Evolutionary conservation across 768 basidiomycete genomes (phyloP).

Genomic region (Termitomyces sp.): DNA sequence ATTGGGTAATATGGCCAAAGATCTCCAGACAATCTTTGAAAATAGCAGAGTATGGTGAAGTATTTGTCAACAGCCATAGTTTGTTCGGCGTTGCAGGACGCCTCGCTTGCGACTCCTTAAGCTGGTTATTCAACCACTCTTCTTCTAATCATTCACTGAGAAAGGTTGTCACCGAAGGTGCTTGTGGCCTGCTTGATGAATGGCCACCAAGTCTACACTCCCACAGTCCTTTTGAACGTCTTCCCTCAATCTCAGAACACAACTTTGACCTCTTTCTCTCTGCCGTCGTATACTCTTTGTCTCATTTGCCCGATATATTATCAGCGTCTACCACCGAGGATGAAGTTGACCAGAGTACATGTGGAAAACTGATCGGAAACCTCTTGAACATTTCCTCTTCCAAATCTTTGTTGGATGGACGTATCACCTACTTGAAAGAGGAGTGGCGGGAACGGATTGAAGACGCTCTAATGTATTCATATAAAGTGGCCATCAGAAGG

Average conservation of each 20-base stretch:
- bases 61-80: not conserved
- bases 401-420: not conserved
- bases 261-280: not conserved
- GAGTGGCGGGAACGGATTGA: not conserved
- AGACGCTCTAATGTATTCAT: not conserved
- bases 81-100: not conserved
- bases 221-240: not conserved
- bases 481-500: not conserved
- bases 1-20: not conserved
- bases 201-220: not conserved
- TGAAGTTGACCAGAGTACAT: not conserved
- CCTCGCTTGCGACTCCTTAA: not conserved
- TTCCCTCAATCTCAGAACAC: not conserved
- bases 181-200: not conserved
- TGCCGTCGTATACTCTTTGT: not conserved
- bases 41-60: not conserved
- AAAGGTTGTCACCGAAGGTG: not conserved
- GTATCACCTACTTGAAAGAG: not conserved
- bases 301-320: not conserved
- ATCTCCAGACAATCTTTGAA: not conserved
- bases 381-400: not conserved
- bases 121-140: not conserved
- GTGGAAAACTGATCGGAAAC: not conserved
- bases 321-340: not conserved
- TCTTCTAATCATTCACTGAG: not conserved